These are phyloP conservation scores for Lecanosticta acicola DNA, from an alignment of 2,329 filamentous ascomycete species.

Conservation along the genomic window DNA sequence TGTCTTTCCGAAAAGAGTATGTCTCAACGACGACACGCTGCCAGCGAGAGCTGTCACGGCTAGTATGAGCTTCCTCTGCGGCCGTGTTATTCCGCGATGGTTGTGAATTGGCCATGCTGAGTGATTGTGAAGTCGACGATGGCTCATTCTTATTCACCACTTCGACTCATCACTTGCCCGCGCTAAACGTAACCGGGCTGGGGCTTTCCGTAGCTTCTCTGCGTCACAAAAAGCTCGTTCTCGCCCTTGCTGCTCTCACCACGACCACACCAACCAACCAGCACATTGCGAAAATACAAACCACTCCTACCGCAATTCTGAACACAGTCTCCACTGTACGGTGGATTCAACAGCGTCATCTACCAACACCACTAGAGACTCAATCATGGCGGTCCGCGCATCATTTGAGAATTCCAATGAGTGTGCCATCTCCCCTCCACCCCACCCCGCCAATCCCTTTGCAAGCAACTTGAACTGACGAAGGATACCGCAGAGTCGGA, in stretches of 20 bases:
- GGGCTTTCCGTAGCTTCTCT: not conserved
- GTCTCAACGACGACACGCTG: too few relatives aligned
- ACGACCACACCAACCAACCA: slow-evolving; percentile 1
- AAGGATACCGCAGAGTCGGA: slow-evolving; percentile 63
- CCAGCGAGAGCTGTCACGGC: too few relatives aligned
- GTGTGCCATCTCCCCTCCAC: slow-evolving; percentile 46
- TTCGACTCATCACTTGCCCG: too few relatives aligned
- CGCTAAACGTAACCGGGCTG: too few relatives aligned
- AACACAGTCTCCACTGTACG: slow-evolving; percentile 5
- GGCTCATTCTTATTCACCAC: not conserved
- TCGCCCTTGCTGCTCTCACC: too few relatives aligned
- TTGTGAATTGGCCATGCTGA: not conserved
- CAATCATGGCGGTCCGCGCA: slow-evolving; percentile 49
- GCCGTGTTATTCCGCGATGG: not conserved
- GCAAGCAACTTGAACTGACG: not conserved
- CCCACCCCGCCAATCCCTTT: slow-evolving; percentile 8
- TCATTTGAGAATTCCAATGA: slow-evolving; percentile 89
- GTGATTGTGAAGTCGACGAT: not conserved
- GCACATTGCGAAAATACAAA: not conserved
- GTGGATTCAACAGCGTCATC: slow-evolving; percentile 3
- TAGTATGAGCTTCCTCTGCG: too few relatives aligned
- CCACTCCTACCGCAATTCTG: not conserved
- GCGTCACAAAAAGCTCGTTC: not conserved
- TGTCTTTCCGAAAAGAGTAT: too few relatives aligned
- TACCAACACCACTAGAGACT: slow-evolving; percentile 10